These are phyloP conservation scores for Agaricales sp. DNA, from an alignment of 1,284 basidiomycete species.

Conservation along the genomic window DNA sequence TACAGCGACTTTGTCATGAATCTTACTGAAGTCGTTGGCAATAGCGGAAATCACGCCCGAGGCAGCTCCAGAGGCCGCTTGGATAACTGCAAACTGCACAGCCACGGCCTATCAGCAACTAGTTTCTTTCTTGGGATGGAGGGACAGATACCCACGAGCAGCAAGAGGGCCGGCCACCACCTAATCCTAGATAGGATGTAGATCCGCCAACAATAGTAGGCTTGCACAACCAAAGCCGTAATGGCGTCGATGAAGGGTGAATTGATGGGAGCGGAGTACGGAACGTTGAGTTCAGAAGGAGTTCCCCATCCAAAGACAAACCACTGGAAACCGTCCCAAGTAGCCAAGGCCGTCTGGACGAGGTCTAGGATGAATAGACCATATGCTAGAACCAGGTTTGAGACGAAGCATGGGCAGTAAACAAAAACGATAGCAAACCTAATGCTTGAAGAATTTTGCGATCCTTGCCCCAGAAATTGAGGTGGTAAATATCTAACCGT, in stretches of 20 bases:
- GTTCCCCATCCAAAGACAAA: background rate
- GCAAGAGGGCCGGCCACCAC: background rate
- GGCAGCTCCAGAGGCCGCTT: background rate
- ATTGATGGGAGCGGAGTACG: background rate
- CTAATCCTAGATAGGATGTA: background rate
- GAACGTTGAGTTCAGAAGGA: background rate
- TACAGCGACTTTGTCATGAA: background rate
- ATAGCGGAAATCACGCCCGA: background rate
- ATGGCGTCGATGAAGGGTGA: background rate
- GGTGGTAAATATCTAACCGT: background rate
- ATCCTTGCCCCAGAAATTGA: background rate
- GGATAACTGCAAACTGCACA: background rate
- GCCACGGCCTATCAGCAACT: background rate
- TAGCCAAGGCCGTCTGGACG: background rate
- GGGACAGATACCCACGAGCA: background rate
- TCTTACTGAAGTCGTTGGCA: background rate
- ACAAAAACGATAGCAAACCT: background rate
- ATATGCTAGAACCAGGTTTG: background rate
- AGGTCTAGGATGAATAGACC: background rate
- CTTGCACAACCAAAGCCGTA: background rate
- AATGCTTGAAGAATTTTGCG: background rate
- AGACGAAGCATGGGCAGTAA: background rate
- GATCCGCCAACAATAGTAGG: background rate
- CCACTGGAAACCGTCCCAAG: background rate
- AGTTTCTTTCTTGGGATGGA: background rate